Conservation (phyloP, 2,329 filamentous ascomycete species). For the Trichoderma semiorbis region DNA sequence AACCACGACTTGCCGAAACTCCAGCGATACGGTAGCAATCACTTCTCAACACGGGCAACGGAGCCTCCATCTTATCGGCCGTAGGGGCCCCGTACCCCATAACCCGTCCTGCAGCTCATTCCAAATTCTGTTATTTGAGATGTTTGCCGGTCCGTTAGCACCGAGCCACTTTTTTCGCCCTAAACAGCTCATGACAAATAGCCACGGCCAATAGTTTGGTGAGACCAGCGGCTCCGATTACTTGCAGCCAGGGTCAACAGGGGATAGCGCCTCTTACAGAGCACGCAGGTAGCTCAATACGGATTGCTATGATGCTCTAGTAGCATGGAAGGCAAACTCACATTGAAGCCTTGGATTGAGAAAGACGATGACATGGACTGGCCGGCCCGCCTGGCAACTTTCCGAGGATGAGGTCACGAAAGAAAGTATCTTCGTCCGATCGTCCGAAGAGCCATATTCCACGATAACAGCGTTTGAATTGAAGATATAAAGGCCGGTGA, state of each 20-base stretch:
- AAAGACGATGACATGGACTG: not conserved
- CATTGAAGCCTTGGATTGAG: not conserved
- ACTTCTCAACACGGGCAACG: not conserved
- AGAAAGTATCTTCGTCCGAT: not conserved
- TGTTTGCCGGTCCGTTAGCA: not conserved
- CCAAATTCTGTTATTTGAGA: conserved; percentile 13
- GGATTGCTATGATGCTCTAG: not conserved
- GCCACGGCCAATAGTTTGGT: not conserved
- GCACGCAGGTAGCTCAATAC: not conserved
- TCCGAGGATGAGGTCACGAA: not conserved
- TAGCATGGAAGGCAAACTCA: not conserved
- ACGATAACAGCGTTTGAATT: not conserved
- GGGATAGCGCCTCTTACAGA: not conserved
- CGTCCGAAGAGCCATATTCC: not conserved
- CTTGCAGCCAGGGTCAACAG: not conserved
- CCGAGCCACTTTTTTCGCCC: conserved; percentile 1
- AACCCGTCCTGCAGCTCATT: conserved; percentile 12
- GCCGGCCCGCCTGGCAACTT: not conserved
- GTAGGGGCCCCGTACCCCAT: not conserved
- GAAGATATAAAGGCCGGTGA: not conserved
- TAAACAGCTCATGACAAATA: conserved; percentile 11
- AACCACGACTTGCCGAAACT: not conserved
- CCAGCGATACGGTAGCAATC: not conserved
- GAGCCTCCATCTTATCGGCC: not conserved
- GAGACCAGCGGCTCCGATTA: not conserved